These are phyloP conservation scores for Heterococcus sp. DNA, from an alignment of 108 stramenopile genomes.

Conservation along the genomic window DNA sequence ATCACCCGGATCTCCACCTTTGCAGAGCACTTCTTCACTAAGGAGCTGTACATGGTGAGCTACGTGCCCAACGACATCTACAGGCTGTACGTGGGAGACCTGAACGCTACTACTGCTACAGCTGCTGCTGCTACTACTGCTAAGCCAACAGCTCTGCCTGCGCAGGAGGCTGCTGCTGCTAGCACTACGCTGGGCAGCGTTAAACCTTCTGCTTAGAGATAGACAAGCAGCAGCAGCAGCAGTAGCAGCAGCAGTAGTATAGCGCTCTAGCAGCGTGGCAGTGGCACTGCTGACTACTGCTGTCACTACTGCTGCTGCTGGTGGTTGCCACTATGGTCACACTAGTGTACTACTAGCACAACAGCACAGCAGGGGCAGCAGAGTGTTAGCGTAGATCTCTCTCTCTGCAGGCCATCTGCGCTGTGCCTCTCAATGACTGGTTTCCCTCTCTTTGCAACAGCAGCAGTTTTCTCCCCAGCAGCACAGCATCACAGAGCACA, in stretches of 20 bases:
- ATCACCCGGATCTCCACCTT: background rate
- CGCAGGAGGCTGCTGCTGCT: background rate
- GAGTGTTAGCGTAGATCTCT: no score
- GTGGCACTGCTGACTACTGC: background rate
- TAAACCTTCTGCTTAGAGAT: background rate
- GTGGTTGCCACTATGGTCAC: background rate
- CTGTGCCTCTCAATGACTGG: no score
- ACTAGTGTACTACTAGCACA: no score
- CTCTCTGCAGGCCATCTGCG: no score
- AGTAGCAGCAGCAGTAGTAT: background rate
- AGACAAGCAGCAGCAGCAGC: background rate
- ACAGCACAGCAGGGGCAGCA: no score
- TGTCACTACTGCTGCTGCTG: background rate
- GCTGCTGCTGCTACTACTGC: background rate
- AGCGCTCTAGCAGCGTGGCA: background rate
- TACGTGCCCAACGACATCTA: background rate
- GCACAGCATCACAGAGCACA: no score
- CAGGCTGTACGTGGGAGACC: background rate
- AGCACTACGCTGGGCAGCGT: background rate
- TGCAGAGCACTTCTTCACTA: background rate
- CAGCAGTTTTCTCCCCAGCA: no score
- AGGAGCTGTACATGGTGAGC: background rate
- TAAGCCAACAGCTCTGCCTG: background rate
- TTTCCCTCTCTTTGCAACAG: no score
- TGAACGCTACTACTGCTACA: background rate